These are phyloP conservation scores for Boechera retrofracta DNA, from an alignment of 345 rosid genomes.

Conservation along the genomic window DNA sequence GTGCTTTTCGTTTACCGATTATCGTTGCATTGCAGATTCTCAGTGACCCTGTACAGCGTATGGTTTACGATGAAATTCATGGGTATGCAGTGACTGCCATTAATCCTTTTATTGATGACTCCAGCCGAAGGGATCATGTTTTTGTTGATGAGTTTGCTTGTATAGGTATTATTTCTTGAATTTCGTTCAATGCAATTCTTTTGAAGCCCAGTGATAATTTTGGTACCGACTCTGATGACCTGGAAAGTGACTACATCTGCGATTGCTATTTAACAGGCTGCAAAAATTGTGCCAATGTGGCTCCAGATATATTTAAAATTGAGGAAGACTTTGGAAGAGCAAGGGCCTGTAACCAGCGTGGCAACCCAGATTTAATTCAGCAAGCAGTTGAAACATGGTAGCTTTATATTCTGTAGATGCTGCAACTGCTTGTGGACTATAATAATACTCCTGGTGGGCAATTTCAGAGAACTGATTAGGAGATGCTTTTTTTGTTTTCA, in stretches of 20 bases:
- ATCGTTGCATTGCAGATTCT: conserved; percentile 68
- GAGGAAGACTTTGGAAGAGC: conserved; percentile 99
- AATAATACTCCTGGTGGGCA: neutral
- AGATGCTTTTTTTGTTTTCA: conserved; percentile 41
- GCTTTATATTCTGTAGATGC: conserved; percentile 1
- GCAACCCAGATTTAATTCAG: conserved; percentile 60
- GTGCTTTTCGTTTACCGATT: neutral
- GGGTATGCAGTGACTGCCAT: conserved; percentile 81
- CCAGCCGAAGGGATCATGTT: conserved; percentile 65
- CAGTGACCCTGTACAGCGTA: conserved; percentile 93
- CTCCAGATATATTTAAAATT: conserved; percentile 69
- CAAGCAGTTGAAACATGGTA: conserved; percentile 97
- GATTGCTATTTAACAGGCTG: conserved; percentile 60
- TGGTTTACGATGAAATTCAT: conserved; percentile 97
- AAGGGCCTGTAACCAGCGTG: conserved; percentile 75
- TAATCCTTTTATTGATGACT: conserved; percentile 88
- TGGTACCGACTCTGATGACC: neutral
- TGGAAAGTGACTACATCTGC: conserved; percentile 8
- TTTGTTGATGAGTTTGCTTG: conserved; percentile 98
- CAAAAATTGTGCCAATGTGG: conserved; percentile 89
- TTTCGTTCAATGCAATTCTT: conserved; percentile 4
- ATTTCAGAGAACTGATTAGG: conserved; percentile 4
- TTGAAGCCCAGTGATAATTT: neutral
- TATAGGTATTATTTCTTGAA: conserved; percentile 66
- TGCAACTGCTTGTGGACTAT: neutral